Evolutionary conservation across 2,329 filamentous ascomycete genomes (phyloP).

Genomic region (Cercospora canescens): DNA sequence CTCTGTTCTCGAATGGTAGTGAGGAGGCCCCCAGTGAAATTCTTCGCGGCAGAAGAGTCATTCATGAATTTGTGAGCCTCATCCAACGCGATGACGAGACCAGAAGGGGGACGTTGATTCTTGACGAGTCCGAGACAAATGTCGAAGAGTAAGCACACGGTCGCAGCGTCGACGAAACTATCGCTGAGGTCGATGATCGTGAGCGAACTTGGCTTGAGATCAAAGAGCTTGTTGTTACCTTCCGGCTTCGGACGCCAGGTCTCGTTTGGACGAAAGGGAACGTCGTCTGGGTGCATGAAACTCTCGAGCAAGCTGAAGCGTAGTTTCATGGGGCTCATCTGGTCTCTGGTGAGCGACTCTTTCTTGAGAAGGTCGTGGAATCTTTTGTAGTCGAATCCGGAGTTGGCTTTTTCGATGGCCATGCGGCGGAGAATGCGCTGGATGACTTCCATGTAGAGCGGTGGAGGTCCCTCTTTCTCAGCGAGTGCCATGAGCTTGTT

Average conservation of each 20-base stretch:
- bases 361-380: constrained; percentile 46
- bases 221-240: constrained; percentile 20
- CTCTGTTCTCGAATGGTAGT: constrained; percentile 68
- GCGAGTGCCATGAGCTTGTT: constrained; percentile 57
- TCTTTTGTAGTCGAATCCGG: constrained; percentile 51
- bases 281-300: constrained; percentile 52
- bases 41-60: constrained; percentile 49
- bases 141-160: constrained; percentile 71
- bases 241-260: background rate
- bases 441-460: constrained; percentile 59
- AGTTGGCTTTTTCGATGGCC: constrained; percentile 40
- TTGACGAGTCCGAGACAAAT: constrained; percentile 66
- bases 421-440: constrained; percentile 59
- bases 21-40: constrained; percentile 63
- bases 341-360: constrained; percentile 48
- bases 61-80: constrained; percentile 73
- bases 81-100: constrained; percentile 68
- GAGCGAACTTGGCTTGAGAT: constrained; percentile 49
- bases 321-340: constrained; percentile 58
- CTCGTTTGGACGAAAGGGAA: background rate
- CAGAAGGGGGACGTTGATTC: constrained; percentile 38
- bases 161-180: constrained; percentile 66
- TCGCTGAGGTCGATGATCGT: constrained; percentile 74
- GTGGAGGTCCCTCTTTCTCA: constrained; percentile 41
- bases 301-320: constrained; percentile 64